Base-by-base conservation (phyloP, 31 red algal genomes). In the Endocladia muricata region DNA sequence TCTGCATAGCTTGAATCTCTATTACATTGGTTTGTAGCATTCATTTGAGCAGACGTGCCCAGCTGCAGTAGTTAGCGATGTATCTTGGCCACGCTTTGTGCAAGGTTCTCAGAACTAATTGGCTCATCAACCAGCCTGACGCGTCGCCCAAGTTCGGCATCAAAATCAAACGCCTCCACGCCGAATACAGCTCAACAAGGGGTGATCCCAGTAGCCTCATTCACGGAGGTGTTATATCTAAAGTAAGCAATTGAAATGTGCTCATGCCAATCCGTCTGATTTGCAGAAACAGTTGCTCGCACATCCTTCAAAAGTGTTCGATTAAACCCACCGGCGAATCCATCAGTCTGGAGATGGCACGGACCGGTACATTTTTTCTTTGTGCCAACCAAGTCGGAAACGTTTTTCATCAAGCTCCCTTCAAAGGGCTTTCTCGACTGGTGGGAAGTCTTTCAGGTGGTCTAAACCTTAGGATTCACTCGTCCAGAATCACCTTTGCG, bases 141-240 rank as follows among this genome's bases (percentile, higher is more conserved):
- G n/a, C n/a, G n/a, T n/a, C n/a, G n/a, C 0, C 48, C 48, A 56
- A 23, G 28, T 55, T 58, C 0, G 31, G 48, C 70, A 41, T 48
- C 36, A n/a, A 37, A 28, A 17, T 61, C 13, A 33, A 75, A 75
- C 0, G 48, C 71, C 8, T 75, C 26, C 9, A 75, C 26, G 19
- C 71, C 71, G 37, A 75, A 75, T 23, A 61, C 0, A 13, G 71
- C 71, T 29, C 19, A 32, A 75, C 60, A 75, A 32, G 71, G 71
- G 17, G 49, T 75, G 25, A 57, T 75, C 11, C 71, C 0, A n/a
- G 51, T 62, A n/a, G n/a, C 54, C 0, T 75, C 43, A 61, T 17
- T 13, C 17, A 61, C 8, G 37, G 23, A 19, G 9, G 71, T 75
- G 51, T 75, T 61, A 0, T 75, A 75, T n/a, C 66, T 62, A 22